These are phyloP conservation scores for Rhizopus microsporus DNA, from an alignment of 371 early-diverging fungal genomes.

Conservation along the genomic window DNA sequence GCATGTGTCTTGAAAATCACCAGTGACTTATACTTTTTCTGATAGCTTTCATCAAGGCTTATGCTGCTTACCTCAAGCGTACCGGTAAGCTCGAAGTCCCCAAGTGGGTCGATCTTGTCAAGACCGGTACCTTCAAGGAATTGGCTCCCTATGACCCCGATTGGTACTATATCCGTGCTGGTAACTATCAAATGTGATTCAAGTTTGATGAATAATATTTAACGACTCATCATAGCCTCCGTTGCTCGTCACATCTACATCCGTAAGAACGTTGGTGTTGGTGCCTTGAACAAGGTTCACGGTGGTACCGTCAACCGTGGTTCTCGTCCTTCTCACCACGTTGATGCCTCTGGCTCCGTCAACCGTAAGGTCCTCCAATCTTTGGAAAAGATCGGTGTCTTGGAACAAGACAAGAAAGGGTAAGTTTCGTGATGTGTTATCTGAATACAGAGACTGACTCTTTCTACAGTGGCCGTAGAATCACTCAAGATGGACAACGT, in stretches of 20 bases:
- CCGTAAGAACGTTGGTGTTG: constrained; percentile 92
- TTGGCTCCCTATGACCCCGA: constrained; percentile 96
- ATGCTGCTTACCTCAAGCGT: constrained; percentile 96
- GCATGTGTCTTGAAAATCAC: neutral
- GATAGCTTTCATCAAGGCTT: constrained; percentile 88
- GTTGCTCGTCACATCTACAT: constrained; percentile 98
- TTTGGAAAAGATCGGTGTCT: constrained; percentile 94
- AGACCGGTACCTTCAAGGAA: constrained; percentile 95
- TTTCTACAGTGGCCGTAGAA: constrained; percentile 68
- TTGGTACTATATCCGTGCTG: constrained; percentile 98
- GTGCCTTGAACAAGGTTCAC: constrained; percentile 90
- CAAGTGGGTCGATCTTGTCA: constrained; percentile 96
- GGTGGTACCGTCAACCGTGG: constrained; percentile 94
- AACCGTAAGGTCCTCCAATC: constrained; percentile 94
- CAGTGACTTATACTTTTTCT: neutral
- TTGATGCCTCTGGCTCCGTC: constrained; percentile 84
- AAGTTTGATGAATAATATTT: neutral
- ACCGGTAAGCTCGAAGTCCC: constrained; percentile 97
- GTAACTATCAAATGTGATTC: constrained; percentile 43
- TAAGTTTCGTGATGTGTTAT: constrained; percentile 33
- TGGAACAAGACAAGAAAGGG: constrained; percentile 89
- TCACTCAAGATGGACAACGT: constrained; percentile 80
- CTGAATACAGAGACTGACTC: neutral
- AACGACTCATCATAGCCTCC: constrained; percentile 64
- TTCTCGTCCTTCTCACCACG: constrained; percentile 88